phyloP scores from a whole-genome alignment of 1,284 basidiomycete genomes.

The Ustilago hordei region DNA sequence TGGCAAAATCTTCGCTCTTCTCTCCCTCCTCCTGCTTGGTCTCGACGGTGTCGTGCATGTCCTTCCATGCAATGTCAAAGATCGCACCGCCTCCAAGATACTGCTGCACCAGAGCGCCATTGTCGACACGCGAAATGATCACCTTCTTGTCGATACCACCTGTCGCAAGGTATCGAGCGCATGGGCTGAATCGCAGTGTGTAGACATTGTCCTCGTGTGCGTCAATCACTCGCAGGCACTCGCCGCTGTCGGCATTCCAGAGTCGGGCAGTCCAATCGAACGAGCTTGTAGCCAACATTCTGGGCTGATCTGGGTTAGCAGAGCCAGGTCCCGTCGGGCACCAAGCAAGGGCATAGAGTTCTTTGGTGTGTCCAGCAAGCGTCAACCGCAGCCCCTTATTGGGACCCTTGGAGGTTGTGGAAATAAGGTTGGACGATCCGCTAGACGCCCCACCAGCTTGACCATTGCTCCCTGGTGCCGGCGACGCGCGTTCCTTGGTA shows the following conservation, averaged over 20 bases:
- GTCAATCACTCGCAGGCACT: slow-evolving; percentile 62
- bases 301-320: slow-evolving; percentile 55
- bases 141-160: slow-evolving; percentile 66
- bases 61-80: slow-evolving; percentile 56
- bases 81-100: slow-evolving; percentile 53
- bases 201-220: slow-evolving; percentile 66
- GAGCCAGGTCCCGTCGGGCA: slow-evolving; percentile 60
- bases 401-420: slow-evolving; percentile 45
- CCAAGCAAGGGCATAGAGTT: slow-evolving; percentile 67
- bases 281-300: slow-evolving; percentile 66
- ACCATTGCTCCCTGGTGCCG: slow-evolving; percentile 40
- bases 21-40: slow-evolving; percentile 47
- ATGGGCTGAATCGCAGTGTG: slow-evolving; percentile 64
- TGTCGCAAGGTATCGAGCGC: slow-evolving; percentile 64
- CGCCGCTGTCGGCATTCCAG: slow-evolving; percentile 67
- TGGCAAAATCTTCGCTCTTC: slow-evolving; percentile 15
- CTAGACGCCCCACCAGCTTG: slow-evolving; percentile 18
- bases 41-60: slow-evolving; percentile 30
- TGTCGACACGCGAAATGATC: slow-evolving; percentile 57
- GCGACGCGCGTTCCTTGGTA: slow-evolving; percentile 35
- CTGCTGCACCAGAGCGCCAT: slow-evolving; percentile 52
- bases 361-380: slow-evolving; percentile 64
- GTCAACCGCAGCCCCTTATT: slow-evolving; percentile 52
- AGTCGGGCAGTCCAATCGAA: slow-evolving; percentile 67
- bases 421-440: slow-evolving; percentile 21